phyloP scores from a whole-genome alignment of 371 early-diverging fungal genomes.

The Mortierella sp. region DNA sequence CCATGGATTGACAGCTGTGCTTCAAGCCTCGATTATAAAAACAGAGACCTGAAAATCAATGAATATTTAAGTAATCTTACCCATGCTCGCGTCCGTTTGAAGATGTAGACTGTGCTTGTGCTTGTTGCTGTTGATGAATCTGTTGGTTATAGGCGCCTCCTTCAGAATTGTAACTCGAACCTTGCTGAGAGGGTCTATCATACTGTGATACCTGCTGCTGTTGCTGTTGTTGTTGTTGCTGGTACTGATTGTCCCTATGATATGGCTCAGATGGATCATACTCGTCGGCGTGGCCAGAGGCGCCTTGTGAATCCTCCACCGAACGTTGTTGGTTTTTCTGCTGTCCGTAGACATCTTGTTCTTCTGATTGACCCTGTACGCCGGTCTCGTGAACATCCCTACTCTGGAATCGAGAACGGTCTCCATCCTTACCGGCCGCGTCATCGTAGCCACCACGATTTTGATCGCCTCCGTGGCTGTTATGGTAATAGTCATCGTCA shows the following conservation, averaged over 20 bases:
- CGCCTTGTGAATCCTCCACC: background rate
- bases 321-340: slow-evolving; percentile 11
- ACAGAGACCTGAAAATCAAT: background rate
- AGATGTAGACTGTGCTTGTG: slow-evolving; percentile 16
- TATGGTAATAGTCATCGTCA: slow-evolving; percentile 45
- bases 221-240: slow-evolving; percentile 11
- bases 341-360: slow-evolving; percentile 6
- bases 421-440: slow-evolving; percentile 18
- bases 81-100: slow-evolving; percentile 43
- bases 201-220: slow-evolving; percentile 13
- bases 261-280: slow-evolving; percentile 34
- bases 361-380: slow-evolving; percentile 1
- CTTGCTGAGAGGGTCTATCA: slow-evolving; percentile 8
- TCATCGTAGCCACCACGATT: slow-evolving; percentile 25
- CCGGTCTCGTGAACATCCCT: slow-evolving; percentile 15
- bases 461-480: slow-evolving; percentile 13
- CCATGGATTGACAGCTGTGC: background rate
- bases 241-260: slow-evolving; percentile 11
- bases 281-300: slow-evolving; percentile 5
- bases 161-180: slow-evolving; percentile 11
- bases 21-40: background rate
- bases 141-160: slow-evolving; percentile 24
- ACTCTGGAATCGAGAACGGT: slow-evolving; percentile 25
- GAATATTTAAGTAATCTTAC: slow-evolving; percentile 23
- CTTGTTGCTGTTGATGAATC: slow-evolving; percentile 15